Evolutionary conservation across 2,329 filamentous ascomycete species (phyloP), one percentile per base, ranked within the genome.

Genomic region (Aspergillus eucalypticola): DNA sequence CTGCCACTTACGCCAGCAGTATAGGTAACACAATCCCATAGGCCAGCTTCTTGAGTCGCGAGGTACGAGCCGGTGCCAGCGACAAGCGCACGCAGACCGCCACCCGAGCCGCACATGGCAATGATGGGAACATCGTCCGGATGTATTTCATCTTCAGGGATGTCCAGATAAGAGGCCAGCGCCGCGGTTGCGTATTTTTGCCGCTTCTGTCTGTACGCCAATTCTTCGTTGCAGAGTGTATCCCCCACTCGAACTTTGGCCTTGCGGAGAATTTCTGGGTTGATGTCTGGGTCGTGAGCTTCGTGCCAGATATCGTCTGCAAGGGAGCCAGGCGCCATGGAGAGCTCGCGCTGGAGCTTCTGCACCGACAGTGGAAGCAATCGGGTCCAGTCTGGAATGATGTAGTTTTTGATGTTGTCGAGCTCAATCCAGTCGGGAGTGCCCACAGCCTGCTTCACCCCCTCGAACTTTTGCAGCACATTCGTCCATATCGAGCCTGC

Each of bases 1-100:
- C 91, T 96, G 0, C 95, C 95, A 72, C 92, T 97, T 52, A 99
- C 95, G 1, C 95, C 95, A 5, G 94, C 92, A 0, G 92, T 96
- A 71, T 99, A 99, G 1, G 93, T 98, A 10, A 91, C 85, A 73
- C 95, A 98, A 76, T 97, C 93, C 73, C 96, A 96, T 0, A 99
- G 81, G 0, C 95, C 95, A 59, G 90, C 90, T 73, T 97, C 90
- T 61, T 92, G 87, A 0, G 92, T 85, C 3, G 92, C 93, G 8
- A 95, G 81, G 62, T 96, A 88, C 0, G 93, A 97, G 0, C 94
- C 93, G 0, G 92, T 88, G 3, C 94, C 93, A 2, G 95, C 93
- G 17, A 98, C 91, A 39, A 99, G 84, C 1, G 95, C 95, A 54
- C 95, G 84, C 50, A 99, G 78, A 0, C 95, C 95, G 59, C 95